Evolutionary conservation across 768 basidiomycete genomes (phyloP).

Genomic region (Tricholoma sp.): DNA sequence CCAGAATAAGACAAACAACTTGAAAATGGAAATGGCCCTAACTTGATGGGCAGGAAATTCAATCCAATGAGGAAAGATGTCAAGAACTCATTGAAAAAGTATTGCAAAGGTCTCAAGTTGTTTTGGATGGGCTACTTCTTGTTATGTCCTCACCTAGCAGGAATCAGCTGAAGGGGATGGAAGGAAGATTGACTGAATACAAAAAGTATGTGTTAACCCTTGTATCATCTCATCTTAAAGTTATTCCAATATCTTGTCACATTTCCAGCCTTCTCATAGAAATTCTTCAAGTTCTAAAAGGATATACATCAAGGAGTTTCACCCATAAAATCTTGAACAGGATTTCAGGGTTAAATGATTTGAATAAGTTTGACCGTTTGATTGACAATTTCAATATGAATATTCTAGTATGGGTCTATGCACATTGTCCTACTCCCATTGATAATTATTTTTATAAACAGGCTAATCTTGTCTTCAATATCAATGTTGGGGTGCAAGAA

Average conservation of each 20-base stretch:
- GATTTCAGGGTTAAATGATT: neutral
- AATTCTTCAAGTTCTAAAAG: neutral
- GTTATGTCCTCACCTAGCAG: neutral
- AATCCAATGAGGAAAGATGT: neutral
- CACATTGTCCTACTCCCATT: neutral
- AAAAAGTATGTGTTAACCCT: neutral
- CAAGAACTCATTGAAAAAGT: neutral
- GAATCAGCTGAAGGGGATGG: neutral
- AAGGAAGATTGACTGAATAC: neutral
- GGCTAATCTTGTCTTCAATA: neutral
- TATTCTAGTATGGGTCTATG: neutral
- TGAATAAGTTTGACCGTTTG: neutral
- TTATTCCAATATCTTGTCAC: no score
- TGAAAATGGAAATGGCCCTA: neutral
- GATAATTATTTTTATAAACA: neutral
- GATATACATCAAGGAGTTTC: neutral
- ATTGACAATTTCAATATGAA: neutral
- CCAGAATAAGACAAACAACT: neutral
- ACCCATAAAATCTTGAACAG: neutral
- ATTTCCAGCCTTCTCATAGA: neutral
- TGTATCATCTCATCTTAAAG: neutral
- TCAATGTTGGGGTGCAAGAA: no score
- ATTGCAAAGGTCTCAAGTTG: neutral
- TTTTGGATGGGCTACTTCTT: constrained; percentile 1
- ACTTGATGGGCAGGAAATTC: neutral